phyloP scores from a whole-genome alignment of 1,284 basidiomycete genomes.

The Puccinia horiana region DNA sequence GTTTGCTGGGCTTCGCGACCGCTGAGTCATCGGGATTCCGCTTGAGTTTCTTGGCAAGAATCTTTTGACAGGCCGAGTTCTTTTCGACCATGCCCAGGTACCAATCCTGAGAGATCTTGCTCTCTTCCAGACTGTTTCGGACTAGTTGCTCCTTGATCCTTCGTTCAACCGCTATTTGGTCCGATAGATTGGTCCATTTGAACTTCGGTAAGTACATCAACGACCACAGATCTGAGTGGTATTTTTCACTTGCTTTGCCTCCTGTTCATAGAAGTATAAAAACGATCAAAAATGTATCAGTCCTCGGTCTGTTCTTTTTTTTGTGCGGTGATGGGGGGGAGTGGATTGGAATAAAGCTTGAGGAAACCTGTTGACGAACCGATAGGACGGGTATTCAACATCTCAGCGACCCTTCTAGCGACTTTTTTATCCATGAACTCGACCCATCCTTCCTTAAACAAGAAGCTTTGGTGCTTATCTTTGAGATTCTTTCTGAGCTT shows the following conservation, averaged over 20 bases:
- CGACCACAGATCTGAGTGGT: constrained; percentile 97
- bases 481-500: constrained; percentile 72
- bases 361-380: constrained; percentile 57
- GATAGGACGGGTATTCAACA: constrained; percentile 94
- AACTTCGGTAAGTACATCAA: constrained; percentile 98
- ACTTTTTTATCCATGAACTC: constrained; percentile 93
- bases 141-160: constrained; percentile 83
- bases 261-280: constrained; percentile 8
- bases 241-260: constrained; percentile 83
- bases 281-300: neutral
- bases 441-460: constrained; percentile 96
- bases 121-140: constrained; percentile 85
- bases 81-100: constrained; percentile 94
- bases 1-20: neutral
- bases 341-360: neutral
- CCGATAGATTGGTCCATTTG: constrained; percentile 98
- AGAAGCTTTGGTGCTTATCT: constrained; percentile 65
- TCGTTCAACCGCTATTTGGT: constrained; percentile 97
- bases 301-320: neutral
- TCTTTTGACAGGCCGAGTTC: constrained; percentile 84
- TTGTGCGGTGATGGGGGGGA: neutral
- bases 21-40: neutral
- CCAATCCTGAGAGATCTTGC: constrained; percentile 82
- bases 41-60: constrained; percentile 65
- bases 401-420: constrained; percentile 83